Base-by-base conservation (phyloP, 805 yeast species). In the Hagleromyces aurorensis region DNA sequence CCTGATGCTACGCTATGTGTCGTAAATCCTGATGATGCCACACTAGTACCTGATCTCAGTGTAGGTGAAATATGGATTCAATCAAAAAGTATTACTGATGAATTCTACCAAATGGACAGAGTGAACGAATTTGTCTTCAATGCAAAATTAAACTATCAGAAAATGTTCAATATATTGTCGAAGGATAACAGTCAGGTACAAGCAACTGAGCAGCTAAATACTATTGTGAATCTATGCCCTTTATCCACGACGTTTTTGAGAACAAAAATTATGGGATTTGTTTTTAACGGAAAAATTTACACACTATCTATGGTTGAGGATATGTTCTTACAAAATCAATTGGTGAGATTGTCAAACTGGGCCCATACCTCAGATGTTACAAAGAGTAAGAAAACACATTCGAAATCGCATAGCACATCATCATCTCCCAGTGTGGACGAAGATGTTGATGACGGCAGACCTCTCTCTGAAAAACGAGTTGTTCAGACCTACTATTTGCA, bases 1-100 rank as follows among this genome's bases (percentile, higher is more conserved):
- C 96, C 96, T 0, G 96, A 89, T 59, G 89, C 96, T 0, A 83
- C 94, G 0, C 54, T 89, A 18, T 96, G 96, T 0, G 73, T 91
- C 16, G 97, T 91, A 0, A 86, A 93, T 50, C 97, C 97, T 0
- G 97, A 91, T 37, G 84, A 89, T 35, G 70, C 78, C 20, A 63
- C 77, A 2, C 60, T 91, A 11, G 81, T 84, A 4, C 74, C 76
- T 2, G 78, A 70, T 27, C 72, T 82, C 47, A 84, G 80, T 39
- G 83, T 91, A 10, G 98, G 98, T 16, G 99, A 91, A 55, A 78
- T 91, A 19, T 91, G 97, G 97, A 82, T 91, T n/a, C 96, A 87
- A 46, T 79, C 93, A 23, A 89, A 89, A 2, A 81, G 93, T 37
- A 59, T 91, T 5, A 78, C 94, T 2, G 96, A 55, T 30, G 61